A percentile compares a stretch with the other conserved stretches of the same genome.
Conservation (phyloP, 176 grass and related monocot genomes). For the Bothriochloa decipiens region DNA sequence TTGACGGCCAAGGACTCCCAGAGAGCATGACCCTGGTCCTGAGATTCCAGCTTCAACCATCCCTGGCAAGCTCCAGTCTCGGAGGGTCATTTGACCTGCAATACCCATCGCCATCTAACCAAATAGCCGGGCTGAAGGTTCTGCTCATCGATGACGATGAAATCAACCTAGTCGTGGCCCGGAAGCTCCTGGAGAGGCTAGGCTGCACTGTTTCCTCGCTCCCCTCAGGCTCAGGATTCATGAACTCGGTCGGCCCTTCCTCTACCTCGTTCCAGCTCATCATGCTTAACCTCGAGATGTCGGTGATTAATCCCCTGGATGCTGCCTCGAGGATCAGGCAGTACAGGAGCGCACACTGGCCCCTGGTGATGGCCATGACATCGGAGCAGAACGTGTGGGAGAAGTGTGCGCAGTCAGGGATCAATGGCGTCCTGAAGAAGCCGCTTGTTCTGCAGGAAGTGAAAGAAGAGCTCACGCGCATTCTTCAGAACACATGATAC, state of each 20-base stretch:
- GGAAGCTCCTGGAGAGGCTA: slow-evolving; percentile 77
- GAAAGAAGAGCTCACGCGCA: slow-evolving; percentile 51
- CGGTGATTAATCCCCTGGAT: slow-evolving; percentile 54
- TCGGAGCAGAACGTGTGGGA: slow-evolving; percentile 62
- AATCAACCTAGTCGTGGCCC: slow-evolving; percentile 55
- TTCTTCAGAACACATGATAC: slow-evolving; percentile 53
- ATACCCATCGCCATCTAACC: slow-evolving; percentile 22
- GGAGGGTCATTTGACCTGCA: slow-evolving; percentile 44
- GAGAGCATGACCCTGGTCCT: slow-evolving; percentile 83
- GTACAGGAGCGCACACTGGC: slow-evolving; percentile 55
- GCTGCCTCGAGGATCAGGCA: slow-evolving; percentile 55
- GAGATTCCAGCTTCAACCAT: slow-evolving; percentile 67
- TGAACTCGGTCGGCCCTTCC: slow-evolving; percentile 48
- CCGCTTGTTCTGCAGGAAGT: slow-evolving; percentile 47
- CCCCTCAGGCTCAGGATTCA: slow-evolving; percentile 58
- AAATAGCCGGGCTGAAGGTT: slow-evolving; percentile 58
- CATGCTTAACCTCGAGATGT: slow-evolving; percentile 67
- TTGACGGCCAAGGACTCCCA: slow-evolving; percentile 52
- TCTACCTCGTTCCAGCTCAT: slow-evolving; percentile 52
- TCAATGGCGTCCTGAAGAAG: slow-evolving; percentile 54
- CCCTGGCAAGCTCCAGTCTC: slow-evolving; percentile 11
- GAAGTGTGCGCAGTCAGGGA: slow-evolving; percentile 57
- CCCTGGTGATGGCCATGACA: slow-evolving; percentile 65
- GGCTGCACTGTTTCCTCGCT: slow-evolving; percentile 59
- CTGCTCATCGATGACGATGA: slow-evolving; percentile 75